Base-by-base conservation (phyloP, 345 rosid species). In the Clausena lansium region DNA sequence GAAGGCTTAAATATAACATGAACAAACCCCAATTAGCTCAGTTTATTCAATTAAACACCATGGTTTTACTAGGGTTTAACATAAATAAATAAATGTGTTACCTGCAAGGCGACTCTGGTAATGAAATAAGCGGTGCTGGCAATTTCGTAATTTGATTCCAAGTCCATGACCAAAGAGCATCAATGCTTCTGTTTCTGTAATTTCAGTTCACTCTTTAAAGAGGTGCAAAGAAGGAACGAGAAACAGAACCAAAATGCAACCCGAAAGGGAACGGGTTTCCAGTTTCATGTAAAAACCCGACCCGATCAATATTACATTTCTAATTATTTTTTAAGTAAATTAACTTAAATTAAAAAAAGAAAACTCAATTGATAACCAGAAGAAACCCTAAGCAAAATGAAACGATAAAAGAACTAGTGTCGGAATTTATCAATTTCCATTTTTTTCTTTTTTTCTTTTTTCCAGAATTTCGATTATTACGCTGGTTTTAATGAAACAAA, bases 61-160 rank as follows among this genome's bases (percentile, higher is more conserved):
- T 15, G 77, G 55, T 76, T 74, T 76, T 25, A n/a, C 6, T 24
- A 60, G 65, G 73, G 76, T 73, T 69, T 67, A 36, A 20, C 38
- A 36, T 30, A 73, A 39, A 68, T 6, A 68, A 41, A 68, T 41
- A 69, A 27, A 45, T 4, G 0, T 2, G 38, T 36, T 82, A 92
- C 98, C 92, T 94, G 98, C 86, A 93, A 78, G 82, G 98, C 94
- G 39, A 91, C 89, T 84, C 88, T 90, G 60, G 84, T 71, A 85
- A 93, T 93, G 91, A 91, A 93, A 83, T 87, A 89, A 25, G 84
- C 90, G 4, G 97, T 87, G 25, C 83, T 86, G 35, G 73, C 70
- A 41, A 92, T 88, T 39, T 92, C 92, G 80, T 86, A 87, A 60
- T 65, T 80, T n/a, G 83, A 77, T 63, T 91, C 90, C 38, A 93